Conservation (phyloP, 352 stramenopile genomes). For the Pythium plurisporium region DNA sequence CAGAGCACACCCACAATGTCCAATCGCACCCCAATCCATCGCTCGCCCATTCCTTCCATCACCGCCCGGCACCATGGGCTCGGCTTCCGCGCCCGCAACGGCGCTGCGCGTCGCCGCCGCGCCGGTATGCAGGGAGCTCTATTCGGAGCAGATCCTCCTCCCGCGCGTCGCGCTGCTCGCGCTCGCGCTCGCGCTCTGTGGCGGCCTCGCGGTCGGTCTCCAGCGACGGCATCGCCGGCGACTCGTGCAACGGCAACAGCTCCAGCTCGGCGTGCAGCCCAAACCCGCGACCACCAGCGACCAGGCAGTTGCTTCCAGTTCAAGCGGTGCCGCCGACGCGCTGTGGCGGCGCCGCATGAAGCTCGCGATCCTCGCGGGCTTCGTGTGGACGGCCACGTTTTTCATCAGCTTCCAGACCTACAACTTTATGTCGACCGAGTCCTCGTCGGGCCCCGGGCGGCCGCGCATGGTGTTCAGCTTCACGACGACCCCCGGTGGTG, state of each 20-base stretch:
- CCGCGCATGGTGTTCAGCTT: constrained; percentile 57
- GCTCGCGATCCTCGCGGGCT: constrained; percentile 24
- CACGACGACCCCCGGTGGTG: constrained; percentile 37
- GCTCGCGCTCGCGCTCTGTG: constrained; percentile 17
- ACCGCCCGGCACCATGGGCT: too few relatives aligned
- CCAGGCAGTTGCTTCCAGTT: too few relatives aligned
- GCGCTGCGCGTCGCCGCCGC: not conserved
- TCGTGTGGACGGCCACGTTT: constrained; percentile 35
- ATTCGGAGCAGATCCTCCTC: constrained; percentile 37
- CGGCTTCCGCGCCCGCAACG: too few relatives aligned
- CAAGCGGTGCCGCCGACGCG: constrained; percentile 3
- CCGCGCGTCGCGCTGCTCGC: constrained; percentile 36
- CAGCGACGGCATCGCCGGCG: constrained; percentile 4
- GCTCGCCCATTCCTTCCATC: too few relatives aligned
- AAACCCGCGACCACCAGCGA: constrained; percentile 17
- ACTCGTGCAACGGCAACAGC: not conserved
- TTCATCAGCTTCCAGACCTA: constrained; percentile 37
- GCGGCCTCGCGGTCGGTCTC: constrained; percentile 12
- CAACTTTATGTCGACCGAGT: constrained; percentile 13
- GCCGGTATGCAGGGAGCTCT: constrained; percentile 25
- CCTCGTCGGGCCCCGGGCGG: constrained; percentile 18
- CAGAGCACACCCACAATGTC: too few relatives aligned
- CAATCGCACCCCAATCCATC: too few relatives aligned
- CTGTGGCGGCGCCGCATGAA: constrained; percentile 18
- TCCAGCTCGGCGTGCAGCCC: not conserved